phyloP scores from a whole-genome alignment of 2,329 filamentous ascomycete genomes.

The Uncinocarpus reesii region DNA sequence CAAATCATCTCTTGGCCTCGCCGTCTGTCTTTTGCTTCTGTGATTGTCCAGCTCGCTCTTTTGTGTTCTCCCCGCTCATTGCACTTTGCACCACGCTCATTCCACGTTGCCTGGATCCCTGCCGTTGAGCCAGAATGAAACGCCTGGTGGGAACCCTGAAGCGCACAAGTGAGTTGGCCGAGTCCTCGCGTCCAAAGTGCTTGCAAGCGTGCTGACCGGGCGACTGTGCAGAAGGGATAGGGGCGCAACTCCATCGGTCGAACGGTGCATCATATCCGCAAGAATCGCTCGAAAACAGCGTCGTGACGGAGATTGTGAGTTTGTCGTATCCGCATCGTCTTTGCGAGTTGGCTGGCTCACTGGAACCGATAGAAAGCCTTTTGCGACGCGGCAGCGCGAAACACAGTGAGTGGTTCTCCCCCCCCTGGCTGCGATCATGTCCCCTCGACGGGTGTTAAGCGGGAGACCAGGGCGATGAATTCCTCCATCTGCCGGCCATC shows the following conservation, averaged over 20 bases:
- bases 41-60: neutral
- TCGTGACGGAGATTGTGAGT: constrained; percentile 36
- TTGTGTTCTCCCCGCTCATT: neutral
- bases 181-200: too few relatives aligned
- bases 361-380: constrained; percentile 54
- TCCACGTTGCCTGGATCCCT: neutral
- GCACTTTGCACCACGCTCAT: neutral
- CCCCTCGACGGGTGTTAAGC: constrained; percentile 22
- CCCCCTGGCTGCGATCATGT: neutral
- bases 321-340: neutral
- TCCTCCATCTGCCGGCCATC: constrained; percentile 81
- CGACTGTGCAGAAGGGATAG: neutral
- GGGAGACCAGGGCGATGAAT: constrained; percentile 63
- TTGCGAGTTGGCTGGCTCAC: neutral
- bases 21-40: neutral
- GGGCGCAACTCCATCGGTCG: neutral
- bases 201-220: neutral
- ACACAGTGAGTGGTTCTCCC: constrained; percentile 23
- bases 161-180: constrained; percentile 24
- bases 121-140: constrained; percentile 25
- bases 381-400: constrained; percentile 58
- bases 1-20: neutral
- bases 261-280: constrained; percentile 22
- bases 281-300: constrained; percentile 32
- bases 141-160: constrained; percentile 28